A percentile compares a stretch with the other conserved stretches of the same genome.
phyloP scores from a whole-genome alignment of 352 stramenopile species.

The Achlya hypogyna region DNA sequence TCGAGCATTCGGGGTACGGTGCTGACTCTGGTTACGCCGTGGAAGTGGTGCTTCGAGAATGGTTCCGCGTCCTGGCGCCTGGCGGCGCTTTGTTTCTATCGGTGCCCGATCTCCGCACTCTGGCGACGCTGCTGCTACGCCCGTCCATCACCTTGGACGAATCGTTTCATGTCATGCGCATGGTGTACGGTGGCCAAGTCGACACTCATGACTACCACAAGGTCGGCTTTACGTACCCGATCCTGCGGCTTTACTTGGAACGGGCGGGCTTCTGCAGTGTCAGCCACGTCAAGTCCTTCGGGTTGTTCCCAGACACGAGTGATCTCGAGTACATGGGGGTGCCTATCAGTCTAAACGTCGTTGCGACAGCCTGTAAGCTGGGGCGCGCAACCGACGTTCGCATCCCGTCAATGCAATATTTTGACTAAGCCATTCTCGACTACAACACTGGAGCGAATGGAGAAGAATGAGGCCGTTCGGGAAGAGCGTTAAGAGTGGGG shows the following conservation, averaged over 20 bases:
- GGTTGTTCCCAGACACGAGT: constrained; percentile 50
- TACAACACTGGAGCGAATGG: not conserved
- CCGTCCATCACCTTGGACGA: constrained; percentile 41
- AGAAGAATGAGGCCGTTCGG: not conserved
- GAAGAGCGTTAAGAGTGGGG: not conserved
- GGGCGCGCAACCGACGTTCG: not conserved
- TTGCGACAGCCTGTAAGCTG: constrained; percentile 31
- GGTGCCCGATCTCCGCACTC: constrained; percentile 50
- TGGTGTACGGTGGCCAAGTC: constrained; percentile 65
- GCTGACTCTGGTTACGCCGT: constrained; percentile 32
- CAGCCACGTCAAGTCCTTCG: constrained; percentile 35
- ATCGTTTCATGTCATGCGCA: constrained; percentile 49
- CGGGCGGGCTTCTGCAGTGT: constrained; percentile 52
- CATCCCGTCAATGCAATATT: not conserved
- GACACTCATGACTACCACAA: constrained; percentile 70
- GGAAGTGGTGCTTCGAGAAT: constrained; percentile 46
- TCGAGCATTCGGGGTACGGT: constrained; percentile 67
- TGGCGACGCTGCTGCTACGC: constrained; percentile 54
- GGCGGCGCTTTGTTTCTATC: constrained; percentile 46
- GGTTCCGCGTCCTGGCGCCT: constrained; percentile 52
- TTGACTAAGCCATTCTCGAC: too few relatives aligned
- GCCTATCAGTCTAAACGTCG: constrained; percentile 58
- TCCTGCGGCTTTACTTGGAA: constrained; percentile 36
- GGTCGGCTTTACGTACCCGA: constrained; percentile 52
- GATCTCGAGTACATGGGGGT: constrained; percentile 29